Conservation (phyloP, 345 rosid genomes). For the Ceriops zippeliana region DNA sequence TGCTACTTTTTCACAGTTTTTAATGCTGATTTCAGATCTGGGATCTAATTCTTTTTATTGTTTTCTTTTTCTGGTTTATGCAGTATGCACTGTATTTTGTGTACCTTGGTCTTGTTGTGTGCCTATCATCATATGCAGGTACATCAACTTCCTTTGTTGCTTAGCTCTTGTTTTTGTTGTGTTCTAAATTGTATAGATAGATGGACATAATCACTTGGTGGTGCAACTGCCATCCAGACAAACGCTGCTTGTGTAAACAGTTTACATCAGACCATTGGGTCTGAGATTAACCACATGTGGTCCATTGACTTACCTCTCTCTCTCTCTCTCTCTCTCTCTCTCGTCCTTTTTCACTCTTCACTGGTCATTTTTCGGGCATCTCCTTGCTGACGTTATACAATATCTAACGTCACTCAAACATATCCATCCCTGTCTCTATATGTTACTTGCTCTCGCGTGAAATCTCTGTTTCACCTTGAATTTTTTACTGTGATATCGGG, state of each 20-base stretch:
- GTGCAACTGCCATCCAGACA: conserved; percentile 3
- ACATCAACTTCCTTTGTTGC: conserved; percentile 4
- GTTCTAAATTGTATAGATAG: not conserved
- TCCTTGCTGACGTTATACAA: not conserved
- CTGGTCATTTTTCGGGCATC: conserved; percentile 22
- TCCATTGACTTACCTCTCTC: conserved; percentile 38
- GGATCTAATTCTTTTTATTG: conserved; percentile 47
- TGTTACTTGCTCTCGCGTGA: not conserved
- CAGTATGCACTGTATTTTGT: conserved; percentile 96
- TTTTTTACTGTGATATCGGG: not conserved
- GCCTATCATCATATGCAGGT: conserved; percentile 99
- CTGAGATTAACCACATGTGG: conserved; percentile 45
- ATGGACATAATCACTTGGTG: conserved; percentile 1
- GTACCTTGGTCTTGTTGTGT: conserved; percentile 93
- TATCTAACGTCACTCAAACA: not conserved
- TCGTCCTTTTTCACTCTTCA: conserved; percentile 17
- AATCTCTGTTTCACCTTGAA: not conserved
- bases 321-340: conserved; percentile 35
- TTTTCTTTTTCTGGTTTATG: conserved; percentile 22
- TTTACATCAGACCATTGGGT: conserved; percentile 25
- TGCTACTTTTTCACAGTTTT: not conserved
- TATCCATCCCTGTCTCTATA: not conserved
- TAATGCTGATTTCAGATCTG: conserved; percentile 13
- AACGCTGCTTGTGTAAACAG: conserved; percentile 22
- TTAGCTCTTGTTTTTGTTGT: conserved; percentile 6